Evolutionary conservation across 1,284 basidiomycete species (phyloP), one percentile per base, ranked within the genome.

Genomic region (Malassezia arunalokei): DNA sequence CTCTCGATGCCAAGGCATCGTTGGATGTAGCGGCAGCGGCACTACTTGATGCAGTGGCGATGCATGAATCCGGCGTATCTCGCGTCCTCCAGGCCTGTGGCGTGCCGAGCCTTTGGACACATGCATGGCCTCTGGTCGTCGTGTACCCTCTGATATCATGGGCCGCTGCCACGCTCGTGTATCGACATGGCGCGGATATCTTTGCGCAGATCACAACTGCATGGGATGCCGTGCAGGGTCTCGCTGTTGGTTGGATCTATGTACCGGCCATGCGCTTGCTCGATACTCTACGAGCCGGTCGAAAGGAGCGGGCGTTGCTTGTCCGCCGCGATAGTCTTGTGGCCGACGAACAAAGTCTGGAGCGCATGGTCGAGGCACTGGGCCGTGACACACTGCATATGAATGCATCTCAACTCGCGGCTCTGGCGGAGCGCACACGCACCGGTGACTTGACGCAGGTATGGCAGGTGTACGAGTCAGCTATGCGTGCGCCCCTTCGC

Each of bases 401-500:
- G 54, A 76, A 77, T 1, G 76, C 79, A 1, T 75, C 77, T 2
- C 60, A 62, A 65, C 77, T 95, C 27, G 77, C 78, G 3, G 76
- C 76, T 6, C 76, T 96, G 7, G 80, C 84, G 1, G 53, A 57
- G 8, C 29, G 32, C 1, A 66, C 73, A 12, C 81, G 83, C 62
- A 82, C 95, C 43, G 92, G 92, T 0, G 88, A 96, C 73, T 77
- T 98, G 60, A 91, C 89, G 2, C 79, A 85, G 8, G 85, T 96
- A 8, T 79, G 95, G 62, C 78, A 84, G 64, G 80, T 91, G 8
- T 96, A 94, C 71, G 92, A 98, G 76, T 79, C 84, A 58, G 89
- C 96, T 65, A 87, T 98, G 75, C 85, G 78, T 75, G 79, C 77
- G 20, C 94, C 92, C 0, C 68, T 96, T 51, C 83, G 81, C 63